Percentiles rank a stretch among this genome's conserved stretches.
Conservation (phyloP, 495 filamentous ascomycete species). For the Collariella sp. region DNA sequence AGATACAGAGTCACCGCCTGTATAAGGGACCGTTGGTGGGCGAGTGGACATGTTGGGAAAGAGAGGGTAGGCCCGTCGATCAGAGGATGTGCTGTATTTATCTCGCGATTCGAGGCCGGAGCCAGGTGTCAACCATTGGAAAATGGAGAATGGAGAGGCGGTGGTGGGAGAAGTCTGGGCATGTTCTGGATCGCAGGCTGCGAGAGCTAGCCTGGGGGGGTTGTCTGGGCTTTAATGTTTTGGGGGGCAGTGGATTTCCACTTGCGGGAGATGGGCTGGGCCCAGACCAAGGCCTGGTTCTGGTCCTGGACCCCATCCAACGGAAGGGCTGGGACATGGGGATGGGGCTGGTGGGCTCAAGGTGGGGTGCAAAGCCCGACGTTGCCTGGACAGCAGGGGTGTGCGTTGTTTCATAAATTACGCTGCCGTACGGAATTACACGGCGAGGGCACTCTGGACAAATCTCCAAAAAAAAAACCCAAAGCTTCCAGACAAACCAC, state of each 20-base stretch:
- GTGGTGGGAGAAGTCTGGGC: background rate
- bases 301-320: constrained; percentile 6
- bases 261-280: constrained; percentile 13
- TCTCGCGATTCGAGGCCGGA: constrained; percentile 4
- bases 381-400: constrained; percentile 2
- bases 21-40: constrained; percentile 31
- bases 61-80: background rate
- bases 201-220: background rate
- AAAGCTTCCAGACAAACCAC: background rate
- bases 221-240: constrained; percentile 7
- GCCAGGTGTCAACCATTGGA: background rate
- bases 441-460: background rate
- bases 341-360: too few species aligned
- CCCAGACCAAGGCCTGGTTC: constrained; percentile 19
- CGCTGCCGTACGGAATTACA: background rate
- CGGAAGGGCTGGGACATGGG: constrained; percentile 7
- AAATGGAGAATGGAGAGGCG: constrained; percentile 1
- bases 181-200: background rate
- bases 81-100: background rate
- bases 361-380: constrained; percentile 1
- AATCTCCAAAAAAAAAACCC: background rate
- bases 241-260: background rate
- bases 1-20: constrained; percentile 29
- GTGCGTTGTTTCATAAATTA: background rate
- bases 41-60: constrained; percentile 25